A percentile compares a stretch with the other conserved stretches of the same genome.
Evolutionary conservation across 768 basidiomycete genomes (phyloP).

Genomic region (Dictyophora rubrovolvata): DNA sequence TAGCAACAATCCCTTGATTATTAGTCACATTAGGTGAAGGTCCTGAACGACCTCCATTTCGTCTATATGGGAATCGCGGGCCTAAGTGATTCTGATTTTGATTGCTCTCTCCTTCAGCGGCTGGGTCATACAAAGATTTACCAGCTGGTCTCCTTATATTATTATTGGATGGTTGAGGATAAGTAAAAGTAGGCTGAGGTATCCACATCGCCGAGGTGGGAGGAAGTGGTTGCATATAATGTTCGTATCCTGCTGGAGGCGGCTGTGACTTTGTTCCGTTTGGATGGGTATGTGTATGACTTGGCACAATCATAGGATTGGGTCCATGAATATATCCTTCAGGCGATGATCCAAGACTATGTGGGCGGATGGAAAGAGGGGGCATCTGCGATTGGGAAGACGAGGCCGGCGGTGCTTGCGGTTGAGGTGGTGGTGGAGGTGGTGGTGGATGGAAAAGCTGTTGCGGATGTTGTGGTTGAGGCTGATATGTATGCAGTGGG

Average conservation of each 20-base stretch:
- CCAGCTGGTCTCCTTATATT: not conserved
- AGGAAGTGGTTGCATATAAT: conserved; percentile 16
- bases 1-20: not conserved
- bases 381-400: conserved; percentile 26
- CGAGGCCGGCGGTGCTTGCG: conserved; percentile 29
- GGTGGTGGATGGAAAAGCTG: conserved; percentile 10
- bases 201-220: conserved; percentile 25
- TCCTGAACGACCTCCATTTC: not conserved
- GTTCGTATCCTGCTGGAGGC: conserved; percentile 11
- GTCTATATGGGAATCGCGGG: not conserved
- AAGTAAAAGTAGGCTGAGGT: conserved; percentile 9
- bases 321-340: not conserved
- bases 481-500: conserved; percentile 10
- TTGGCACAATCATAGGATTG: not conserved
- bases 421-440: conserved; percentile 3
- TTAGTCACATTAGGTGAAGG: not conserved
- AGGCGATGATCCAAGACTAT: conserved; percentile 23
- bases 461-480: conserved; percentile 19
- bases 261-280: conserved; percentile 17
- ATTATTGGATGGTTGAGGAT: not conserved
- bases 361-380: conserved; percentile 24
- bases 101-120: not conserved
- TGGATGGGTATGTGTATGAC: conserved; percentile 21
- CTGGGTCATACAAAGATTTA: not conserved
- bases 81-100: not conserved